Conservation (phyloP, 257 asterid species). For the Salvia splendens region DNA sequence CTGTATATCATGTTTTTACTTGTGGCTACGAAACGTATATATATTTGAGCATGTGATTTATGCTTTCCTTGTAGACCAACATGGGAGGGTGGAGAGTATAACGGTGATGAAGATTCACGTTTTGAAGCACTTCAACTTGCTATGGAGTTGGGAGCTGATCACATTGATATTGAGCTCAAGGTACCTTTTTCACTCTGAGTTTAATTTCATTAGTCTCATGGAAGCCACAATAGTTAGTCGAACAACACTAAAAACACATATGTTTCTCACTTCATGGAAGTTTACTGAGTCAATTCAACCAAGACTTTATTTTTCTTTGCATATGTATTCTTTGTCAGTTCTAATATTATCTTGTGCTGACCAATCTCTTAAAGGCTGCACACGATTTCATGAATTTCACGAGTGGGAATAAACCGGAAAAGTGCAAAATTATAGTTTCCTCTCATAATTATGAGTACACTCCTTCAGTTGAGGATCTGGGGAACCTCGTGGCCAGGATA, state of each 20-base stretch:
- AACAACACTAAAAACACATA: not conserved
- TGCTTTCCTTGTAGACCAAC: constrained; percentile 58
- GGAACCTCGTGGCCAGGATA: constrained; percentile 85
- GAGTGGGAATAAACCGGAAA: constrained; percentile 59
- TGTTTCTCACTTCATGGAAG: not conserved
- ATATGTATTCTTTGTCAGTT: constrained; percentile 14
- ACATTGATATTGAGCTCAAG: constrained; percentile 93
- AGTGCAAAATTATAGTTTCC: constrained; percentile 88
- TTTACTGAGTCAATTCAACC: constrained; percentile 7
- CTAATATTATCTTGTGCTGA: constrained; percentile 24
- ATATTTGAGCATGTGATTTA: constrained; percentile 21
- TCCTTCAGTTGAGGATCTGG: constrained; percentile 82
- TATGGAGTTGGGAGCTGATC: constrained; percentile 97
- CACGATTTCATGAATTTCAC: constrained; percentile 66
- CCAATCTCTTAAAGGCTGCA: constrained; percentile 56
- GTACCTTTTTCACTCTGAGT: constrained; percentile 39
- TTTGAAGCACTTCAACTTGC: constrained; percentile 67
- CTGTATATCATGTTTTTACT: constrained; percentile 9
- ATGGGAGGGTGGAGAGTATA: constrained; percentile 98
- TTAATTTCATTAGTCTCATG: not conserved
- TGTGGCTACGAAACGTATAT: constrained; percentile 1
- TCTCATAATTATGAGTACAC: constrained; percentile 86
- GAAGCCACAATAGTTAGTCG: not conserved
- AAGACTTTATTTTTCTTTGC: constrained; percentile 22
- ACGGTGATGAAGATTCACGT: constrained; percentile 79